These are phyloP conservation scores for Xerocomellus chrysenteron DNA, from an alignment of 768 basidiomycete genomes.

Conservation along the genomic window DNA sequence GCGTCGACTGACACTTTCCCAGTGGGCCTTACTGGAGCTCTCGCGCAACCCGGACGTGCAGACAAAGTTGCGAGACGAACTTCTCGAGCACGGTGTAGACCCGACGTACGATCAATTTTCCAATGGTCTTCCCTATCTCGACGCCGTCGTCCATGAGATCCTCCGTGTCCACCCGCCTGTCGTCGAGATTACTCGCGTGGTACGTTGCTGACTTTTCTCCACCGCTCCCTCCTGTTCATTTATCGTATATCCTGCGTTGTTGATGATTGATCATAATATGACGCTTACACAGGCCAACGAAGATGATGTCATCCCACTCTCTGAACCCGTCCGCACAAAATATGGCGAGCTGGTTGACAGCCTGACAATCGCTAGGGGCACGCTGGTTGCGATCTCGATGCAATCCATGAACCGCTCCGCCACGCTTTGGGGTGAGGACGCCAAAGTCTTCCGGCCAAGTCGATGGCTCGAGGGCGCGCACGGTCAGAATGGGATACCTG, in stretches of 20 bases:
- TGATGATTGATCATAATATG: no score
- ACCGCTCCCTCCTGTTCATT: not conserved
- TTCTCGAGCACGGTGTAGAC: slow-evolving; percentile 42
- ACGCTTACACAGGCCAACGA: slow-evolving; percentile 36
- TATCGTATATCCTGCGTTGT: no score
- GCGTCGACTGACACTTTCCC: not conserved
- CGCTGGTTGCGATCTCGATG: slow-evolving; percentile 43
- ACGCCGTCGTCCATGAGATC: slow-evolving; percentile 46
- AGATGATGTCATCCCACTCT: slow-evolving; percentile 60
- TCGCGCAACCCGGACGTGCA: slow-evolving; percentile 45
- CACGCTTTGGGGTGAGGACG: slow-evolving; percentile 58
- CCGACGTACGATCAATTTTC: slow-evolving; percentile 56
- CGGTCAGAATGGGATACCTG: slow-evolving; percentile 15
- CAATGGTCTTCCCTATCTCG: slow-evolving; percentile 51
- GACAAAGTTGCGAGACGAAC: slow-evolving; percentile 48
- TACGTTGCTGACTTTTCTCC: not conserved
- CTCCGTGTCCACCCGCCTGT: slow-evolving; percentile 45
- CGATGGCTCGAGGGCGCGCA: slow-evolving; percentile 49
- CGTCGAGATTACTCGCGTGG: slow-evolving; percentile 15
- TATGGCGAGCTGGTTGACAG: slow-evolving; percentile 38
- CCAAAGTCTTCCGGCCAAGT: slow-evolving; percentile 57
- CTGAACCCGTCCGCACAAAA: slow-evolving; percentile 41
- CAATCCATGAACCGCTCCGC: slow-evolving; percentile 47
- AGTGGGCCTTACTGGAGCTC: slow-evolving; percentile 62
- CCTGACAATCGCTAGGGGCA: slow-evolving; percentile 48